Percentiles rank a stretch among this genome's conserved stretches.
Conservation (phyloP, 192 early-diverging fungal genomes). For the Piromyces finnis region DNA sequence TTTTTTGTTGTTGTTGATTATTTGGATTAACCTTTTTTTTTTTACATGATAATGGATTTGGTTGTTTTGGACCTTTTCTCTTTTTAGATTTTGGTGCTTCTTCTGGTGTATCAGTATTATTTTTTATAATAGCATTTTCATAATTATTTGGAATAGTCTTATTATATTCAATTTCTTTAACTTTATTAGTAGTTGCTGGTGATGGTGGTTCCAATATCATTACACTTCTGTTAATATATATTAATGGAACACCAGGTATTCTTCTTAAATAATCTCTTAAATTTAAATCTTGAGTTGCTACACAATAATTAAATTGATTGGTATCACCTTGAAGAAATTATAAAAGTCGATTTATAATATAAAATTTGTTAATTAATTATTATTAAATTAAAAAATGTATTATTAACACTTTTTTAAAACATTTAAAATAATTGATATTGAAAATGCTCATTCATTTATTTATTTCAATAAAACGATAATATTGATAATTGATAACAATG, state of each 20-base stretch:
- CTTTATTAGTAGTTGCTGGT: slow-evolving; percentile 17
- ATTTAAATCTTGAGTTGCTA: slow-evolving; percentile 59
- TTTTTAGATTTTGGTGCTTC: slow-evolving; percentile 22
- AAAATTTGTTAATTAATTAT: too few relatives aligned
- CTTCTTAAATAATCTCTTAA: slow-evolving; percentile 40
- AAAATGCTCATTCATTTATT: too few relatives aligned
- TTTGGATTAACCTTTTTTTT: slow-evolving; percentile 21
- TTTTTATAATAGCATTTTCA: slow-evolving; percentile 25
- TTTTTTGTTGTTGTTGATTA: neutral
- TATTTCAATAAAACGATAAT: too few relatives aligned
- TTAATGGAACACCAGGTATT: slow-evolving; percentile 69
- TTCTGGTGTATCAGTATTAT: slow-evolving; percentile 11
- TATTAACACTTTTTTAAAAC: too few relatives aligned
- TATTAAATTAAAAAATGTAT: too few relatives aligned
- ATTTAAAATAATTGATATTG: too few relatives aligned
- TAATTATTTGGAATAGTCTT: slow-evolving; percentile 28
- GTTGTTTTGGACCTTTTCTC: slow-evolving; percentile 53
- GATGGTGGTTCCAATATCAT: slow-evolving; percentile 67
- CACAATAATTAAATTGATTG: slow-evolving; percentile 71
- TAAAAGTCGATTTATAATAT: too few relatives aligned
- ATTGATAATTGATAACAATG: too few relatives aligned
- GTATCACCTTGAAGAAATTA: slow-evolving; percentile 10
- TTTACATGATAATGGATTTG: slow-evolving; percentile 77
- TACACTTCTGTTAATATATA: slow-evolving; percentile 61
- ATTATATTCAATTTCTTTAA: slow-evolving; percentile 26